phyloP scores from a whole-genome alignment of 2,329 filamentous ascomycete genomes.

The Lizonia empirigonia region DNA sequence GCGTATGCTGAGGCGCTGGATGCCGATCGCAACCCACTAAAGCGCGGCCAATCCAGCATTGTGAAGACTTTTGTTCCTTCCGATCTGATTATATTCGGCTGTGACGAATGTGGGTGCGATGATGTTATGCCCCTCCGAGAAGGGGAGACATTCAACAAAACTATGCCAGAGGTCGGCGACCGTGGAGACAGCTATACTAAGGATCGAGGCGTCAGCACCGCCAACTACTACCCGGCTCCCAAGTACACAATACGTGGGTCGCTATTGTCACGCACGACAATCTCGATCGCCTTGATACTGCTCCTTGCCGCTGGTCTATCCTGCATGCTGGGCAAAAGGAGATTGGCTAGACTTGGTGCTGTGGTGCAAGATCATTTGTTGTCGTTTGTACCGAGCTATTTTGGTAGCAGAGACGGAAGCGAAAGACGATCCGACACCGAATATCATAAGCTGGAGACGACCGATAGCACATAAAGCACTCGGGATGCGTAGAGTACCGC shows the following conservation, averaged over 20 bases:
- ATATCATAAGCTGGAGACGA: conserved; percentile 8
- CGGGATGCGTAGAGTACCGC: neutral
- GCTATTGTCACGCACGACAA: neutral
- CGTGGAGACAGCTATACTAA: conserved; percentile 6
- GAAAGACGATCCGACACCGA: neutral
- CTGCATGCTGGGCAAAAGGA: conserved; percentile 8
- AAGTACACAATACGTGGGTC: neutral
- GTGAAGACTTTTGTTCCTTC: conserved; percentile 15
- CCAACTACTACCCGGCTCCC: conserved; percentile 3
- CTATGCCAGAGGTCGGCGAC: conserved; percentile 4
- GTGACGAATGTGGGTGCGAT: conserved; percentile 10
- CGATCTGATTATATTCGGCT: conserved; percentile 2
- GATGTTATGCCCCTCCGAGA: conserved; percentile 6
- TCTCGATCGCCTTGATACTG: conserved; percentile 1
- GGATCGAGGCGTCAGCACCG: conserved; percentile 6
- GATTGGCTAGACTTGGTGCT: neutral
- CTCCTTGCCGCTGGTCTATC: neutral
- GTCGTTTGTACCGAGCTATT: neutral
- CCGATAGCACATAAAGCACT: conserved; percentile 1
- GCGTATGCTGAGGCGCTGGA: conserved; percentile 12
- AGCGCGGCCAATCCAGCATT: conserved; percentile 7
- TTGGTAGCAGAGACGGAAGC: neutral
- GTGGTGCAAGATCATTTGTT: neutral
- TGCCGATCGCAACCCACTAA: conserved; percentile 2
- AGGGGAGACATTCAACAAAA: conserved; percentile 9